Evolutionary conservation across 2,329 filamentous ascomycete genomes (phyloP), one percentile per base, ranked within the genome.

Genomic region (Scortechinia acanthostroma): DNA sequence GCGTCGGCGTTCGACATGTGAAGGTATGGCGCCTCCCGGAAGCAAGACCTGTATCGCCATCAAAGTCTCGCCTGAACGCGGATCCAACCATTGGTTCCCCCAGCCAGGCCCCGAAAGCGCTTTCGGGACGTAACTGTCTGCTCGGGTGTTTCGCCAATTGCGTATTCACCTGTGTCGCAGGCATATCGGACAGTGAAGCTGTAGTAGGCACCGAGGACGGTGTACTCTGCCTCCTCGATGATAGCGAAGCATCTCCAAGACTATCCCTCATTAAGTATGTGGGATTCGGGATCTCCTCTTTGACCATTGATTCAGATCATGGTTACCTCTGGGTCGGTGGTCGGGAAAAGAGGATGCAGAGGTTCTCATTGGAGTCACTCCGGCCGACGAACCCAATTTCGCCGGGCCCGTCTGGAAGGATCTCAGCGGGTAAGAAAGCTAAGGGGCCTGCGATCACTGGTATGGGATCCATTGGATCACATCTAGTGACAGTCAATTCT

Each of bases 21-120:
- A 83, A 83, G 53, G 68, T 82, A 21, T 84, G 80, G 80, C 68
- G 77, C 45, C 62, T 78, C n/a, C 70, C 76, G 40, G 73, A 75
- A 2, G 56, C 59, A 16, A 58, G 59, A 35, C 61, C 65, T 5
- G 60, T 58, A 2, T 69, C 71, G n/a, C 69, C 72, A 2, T 55
- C 59, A 6, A 70, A 70, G 51, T 48, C 66, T 55, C 58, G 62
- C 16, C 51, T 60, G 57, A 61, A 54, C 50, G 48, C 49, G n/a
- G 66, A 66, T 20, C 50, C 51, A 45, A 51, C 58, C 20, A 48
- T 60, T 47, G 46, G 60, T 17, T 52, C 53, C 35, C 60, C 52
- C 28, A 60, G 64, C 52, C 57, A 65, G 3, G 62, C 59, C 6
- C 71, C 74, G 6, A 77, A 72, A 48, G 73, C 78, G 3, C 61